Base-by-base conservation (phyloP, 306 rosid species). In the Adenanthera pavonina region DNA sequence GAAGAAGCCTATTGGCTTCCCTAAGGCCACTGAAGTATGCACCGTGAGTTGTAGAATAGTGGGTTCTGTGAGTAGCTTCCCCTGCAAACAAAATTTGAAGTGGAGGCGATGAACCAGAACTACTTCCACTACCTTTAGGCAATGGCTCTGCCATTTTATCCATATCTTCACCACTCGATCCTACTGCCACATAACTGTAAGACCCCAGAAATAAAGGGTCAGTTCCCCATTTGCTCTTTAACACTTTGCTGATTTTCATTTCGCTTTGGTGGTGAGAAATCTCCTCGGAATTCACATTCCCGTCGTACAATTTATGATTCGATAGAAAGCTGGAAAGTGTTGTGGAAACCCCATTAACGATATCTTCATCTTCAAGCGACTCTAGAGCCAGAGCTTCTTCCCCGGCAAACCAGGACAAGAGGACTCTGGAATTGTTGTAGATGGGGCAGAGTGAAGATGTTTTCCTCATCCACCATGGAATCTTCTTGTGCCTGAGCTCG, bases 31-130 rank as follows among this genome's bases (percentile, higher is more conserved):
- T 95, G 81, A 89, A 85, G 84, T 93, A 93, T 80, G 99, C 99
- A 72, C 99, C 99, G 87, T 95, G 99, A 74, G 99, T 95, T n/a
- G 99, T 95, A 44, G 99, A 95, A 83, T 95, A 95, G 83, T 95
- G 97, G 79, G 94, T 93, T 89, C 98, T 89, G 84, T 95, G 99
- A 17, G 99, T 95, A 68, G 99, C 98, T 86, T 95, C 99, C 19
- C 99, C 98, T 70, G 99, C 98, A 82, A 95, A 95, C 89, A 95
- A 85, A 84, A 95, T 86, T 77, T 93, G 98, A 81, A 95, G 95
- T 34, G 92, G 88, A 75, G 77, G 71, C 38, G 71, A 66, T 81
- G 30, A 25, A 25, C 30, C 30, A 3, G 44, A 36, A 38, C 7
- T 16, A 14, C 9, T 38, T 8, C 38, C 71, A 36, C 48, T 38